Evolutionary conservation across 2,329 filamentous ascomycete genomes (phyloP).

Genomic region (Orbilia ellipsospora): DNA sequence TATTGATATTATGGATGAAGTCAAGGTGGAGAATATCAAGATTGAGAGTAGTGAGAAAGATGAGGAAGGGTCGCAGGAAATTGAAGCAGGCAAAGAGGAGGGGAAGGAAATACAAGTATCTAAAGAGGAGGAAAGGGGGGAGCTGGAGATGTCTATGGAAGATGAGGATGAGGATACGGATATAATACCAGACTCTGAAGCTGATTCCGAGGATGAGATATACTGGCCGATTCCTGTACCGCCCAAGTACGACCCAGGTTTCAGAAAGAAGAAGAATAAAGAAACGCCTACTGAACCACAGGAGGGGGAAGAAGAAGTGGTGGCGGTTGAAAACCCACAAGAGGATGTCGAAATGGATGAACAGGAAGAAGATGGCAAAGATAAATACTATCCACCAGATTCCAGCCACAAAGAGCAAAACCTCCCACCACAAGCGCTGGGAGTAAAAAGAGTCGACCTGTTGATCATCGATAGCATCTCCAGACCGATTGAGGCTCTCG

Average conservation of each 20-base stretch:
- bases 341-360: conserved; percentile 11
- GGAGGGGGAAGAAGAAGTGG: background rate
- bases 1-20: background rate
- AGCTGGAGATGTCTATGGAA: background rate
- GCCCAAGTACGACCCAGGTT: conserved; percentile 41
- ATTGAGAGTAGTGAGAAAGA: background rate
- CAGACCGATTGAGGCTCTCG: conserved; percentile 26
- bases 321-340: background rate
- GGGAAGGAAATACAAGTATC: background rate
- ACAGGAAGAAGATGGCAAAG: conserved; percentile 1
- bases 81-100: conserved; percentile 3
- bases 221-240: conserved; percentile 39
- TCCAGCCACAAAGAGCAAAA: background rate
- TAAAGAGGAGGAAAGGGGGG: background rate
- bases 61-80: background rate
- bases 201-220: conserved; percentile 52
- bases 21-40: background rate
- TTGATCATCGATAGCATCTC: conserved; percentile 51
- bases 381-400: background rate
- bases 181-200: conserved; percentile 43
- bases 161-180: conserved; percentile 13
- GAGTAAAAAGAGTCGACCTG: conserved; percentile 15
- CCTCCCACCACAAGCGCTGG: background rate
- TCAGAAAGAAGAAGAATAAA: conserved; percentile 28
- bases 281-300: background rate